Evolutionary conservation across 1,284 basidiomycete genomes (phyloP), one percentile per base, ranked within the genome.

Genomic region (Ganoderma multipileum): DNA sequence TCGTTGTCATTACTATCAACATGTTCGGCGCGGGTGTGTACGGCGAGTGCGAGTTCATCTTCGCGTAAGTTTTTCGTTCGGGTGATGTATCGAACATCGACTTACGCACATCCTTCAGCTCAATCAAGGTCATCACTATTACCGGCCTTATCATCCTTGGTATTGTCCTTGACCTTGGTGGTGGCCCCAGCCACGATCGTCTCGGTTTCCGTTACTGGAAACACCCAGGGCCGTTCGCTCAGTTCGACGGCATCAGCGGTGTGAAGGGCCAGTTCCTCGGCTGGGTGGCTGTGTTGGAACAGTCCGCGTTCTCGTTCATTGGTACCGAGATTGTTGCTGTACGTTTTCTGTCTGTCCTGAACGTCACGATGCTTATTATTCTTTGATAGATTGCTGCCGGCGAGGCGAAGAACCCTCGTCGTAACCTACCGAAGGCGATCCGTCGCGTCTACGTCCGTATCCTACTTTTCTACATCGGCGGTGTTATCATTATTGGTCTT

Each of bases 281-380:
- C 65, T 86, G 83, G 82, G 82, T 86, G 84, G 76, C 83, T 67
- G 86, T 86, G 66, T 80, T 86, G 75, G 80, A 82, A 16, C 85
- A 86, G 58, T 90, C 91, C n/a, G 90, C 91, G 0, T 93, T 93
- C 82, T 89, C 88, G 26, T 93, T 89, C 80, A 89, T 91, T 65
- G 90, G 92, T 65, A 92, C 91, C 2, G 92, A 94, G 76, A 90
- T 93, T 66, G 89, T 93, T 60, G 92, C 91, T 26, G 87, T 94
- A 78, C 82, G 91, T 73, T 9, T 2, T 42, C 18, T 39, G 78
- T 81, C 7, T 4, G n/a, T 8, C 20, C 18, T 18, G 6, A 3
- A 9, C 9, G 7, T 20, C 26, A 12, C 5, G 20, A 16, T 36
- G 2, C 47, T 52, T 18, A 16, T 9, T 5, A 5, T 60, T 20